Percentiles rank a stretch among this genome's conserved stretches.
Evolutionary conservation across 495 filamentous ascomycete species (phyloP).

Genomic region (Penicillium coffeae): DNA sequence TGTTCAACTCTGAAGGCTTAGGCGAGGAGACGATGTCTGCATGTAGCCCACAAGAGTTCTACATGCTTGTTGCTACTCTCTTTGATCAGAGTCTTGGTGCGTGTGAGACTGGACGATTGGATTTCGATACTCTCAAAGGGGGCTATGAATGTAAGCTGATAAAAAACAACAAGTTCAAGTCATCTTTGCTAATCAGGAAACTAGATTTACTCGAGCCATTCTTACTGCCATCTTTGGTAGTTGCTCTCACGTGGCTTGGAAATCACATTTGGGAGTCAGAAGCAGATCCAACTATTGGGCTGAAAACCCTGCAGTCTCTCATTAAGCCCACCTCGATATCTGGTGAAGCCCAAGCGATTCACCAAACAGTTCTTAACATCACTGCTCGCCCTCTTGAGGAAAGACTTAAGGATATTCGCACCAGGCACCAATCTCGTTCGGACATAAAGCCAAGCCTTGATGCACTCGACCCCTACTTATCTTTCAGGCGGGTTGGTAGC

Average conservation of each 20-base stretch:
- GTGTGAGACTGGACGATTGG: slow-evolving; percentile 63
- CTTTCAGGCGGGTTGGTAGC: slow-evolving; percentile 61
- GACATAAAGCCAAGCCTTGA: slow-evolving; percentile 71
- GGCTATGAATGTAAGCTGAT: slow-evolving; percentile 77
- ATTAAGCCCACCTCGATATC: slow-evolving; percentile 73
- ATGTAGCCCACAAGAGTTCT: slow-evolving; percentile 92
- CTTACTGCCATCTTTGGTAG: slow-evolving; percentile 79
- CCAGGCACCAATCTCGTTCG: slow-evolving; percentile 60
- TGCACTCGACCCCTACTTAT: slow-evolving; percentile 63
- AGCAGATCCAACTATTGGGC: slow-evolving; percentile 57
- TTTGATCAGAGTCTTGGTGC: slow-evolving; percentile 83
- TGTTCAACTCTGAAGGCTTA: slow-evolving; percentile 82
- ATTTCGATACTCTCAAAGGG: slow-evolving; percentile 76
- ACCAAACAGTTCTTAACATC: slow-evolving; percentile 78
- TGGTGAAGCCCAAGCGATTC: slow-evolving; percentile 74
- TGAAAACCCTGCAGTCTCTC: slow-evolving; percentile 70
- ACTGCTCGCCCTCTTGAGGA: slow-evolving; percentile 73
- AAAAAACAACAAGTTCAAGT: not conserved
- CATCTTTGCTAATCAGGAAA: not conserved
- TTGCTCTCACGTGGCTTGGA: slow-evolving; percentile 75
- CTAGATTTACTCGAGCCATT: slow-evolving; percentile 84
- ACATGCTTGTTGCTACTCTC: slow-evolving; percentile 81
- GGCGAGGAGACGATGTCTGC: slow-evolving; percentile 85
- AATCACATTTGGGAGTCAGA: slow-evolving; percentile 73
- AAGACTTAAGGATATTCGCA: slow-evolving; percentile 67